Conservation (phyloP, 306 rosid genomes). For the Dryas alaskensis region DNA sequence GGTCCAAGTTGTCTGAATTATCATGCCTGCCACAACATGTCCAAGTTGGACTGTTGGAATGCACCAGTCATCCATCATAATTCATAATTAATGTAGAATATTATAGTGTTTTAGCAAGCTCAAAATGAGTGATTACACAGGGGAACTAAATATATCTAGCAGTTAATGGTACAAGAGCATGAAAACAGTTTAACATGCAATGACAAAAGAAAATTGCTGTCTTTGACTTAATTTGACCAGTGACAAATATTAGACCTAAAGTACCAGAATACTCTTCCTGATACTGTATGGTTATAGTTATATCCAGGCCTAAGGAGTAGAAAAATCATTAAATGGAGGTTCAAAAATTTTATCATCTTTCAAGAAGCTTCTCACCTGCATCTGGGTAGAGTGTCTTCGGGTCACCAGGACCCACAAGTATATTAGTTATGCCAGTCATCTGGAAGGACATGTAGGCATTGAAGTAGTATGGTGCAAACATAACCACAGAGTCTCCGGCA, state of each 20-base stretch:
- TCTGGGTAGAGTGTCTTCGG: conserved; percentile 83
- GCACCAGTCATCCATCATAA: background rate
- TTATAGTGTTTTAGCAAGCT: background rate
- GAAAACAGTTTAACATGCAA: background rate
- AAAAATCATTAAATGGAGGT: background rate
- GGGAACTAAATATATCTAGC: background rate
- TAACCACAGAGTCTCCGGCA: conserved; percentile 80
- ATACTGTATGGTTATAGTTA: conserved; percentile 10
- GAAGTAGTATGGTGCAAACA: conserved; percentile 96
- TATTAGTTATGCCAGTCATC: conserved; percentile 89
- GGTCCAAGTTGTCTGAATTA: background rate
- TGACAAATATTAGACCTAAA: background rate
- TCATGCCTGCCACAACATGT: background rate
- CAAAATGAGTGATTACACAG: background rate
- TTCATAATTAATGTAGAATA: background rate
- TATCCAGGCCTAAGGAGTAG: conserved; percentile 5
- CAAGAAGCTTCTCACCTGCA: conserved; percentile 52
- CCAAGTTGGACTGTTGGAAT: background rate
- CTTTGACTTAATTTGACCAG: conserved; percentile 5
- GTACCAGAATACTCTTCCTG: conserved; percentile 5
- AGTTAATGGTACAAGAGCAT: background rate
- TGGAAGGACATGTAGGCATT: conserved; percentile 90
- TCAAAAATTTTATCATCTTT: conserved; percentile 6
- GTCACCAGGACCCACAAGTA: conserved; percentile 77
- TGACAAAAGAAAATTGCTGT: conserved; percentile 6